Base-by-base conservation (phyloP, 1,284 basidiomycete genomes). In the Mycosarcoma maydis region DNA sequence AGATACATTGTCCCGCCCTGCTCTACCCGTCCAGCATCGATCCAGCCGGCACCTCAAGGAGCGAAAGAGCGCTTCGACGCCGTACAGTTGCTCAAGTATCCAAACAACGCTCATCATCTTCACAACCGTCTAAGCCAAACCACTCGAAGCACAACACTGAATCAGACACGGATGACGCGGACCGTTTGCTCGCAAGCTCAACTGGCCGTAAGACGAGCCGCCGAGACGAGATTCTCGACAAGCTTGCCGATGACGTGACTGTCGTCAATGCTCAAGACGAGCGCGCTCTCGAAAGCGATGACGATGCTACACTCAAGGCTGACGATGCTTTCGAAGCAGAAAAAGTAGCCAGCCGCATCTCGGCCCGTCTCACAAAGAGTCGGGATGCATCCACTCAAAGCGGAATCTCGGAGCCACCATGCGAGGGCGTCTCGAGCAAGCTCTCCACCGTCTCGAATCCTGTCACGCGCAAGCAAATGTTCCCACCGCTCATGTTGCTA, bases 401-500 rank as follows among this genome's bases (percentile, higher is more conserved):
- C 26, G 34, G 16, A 29, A 37, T 58, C 24, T 55, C 62, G 6
- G 29, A 59, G n/a, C 46, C 51, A 13, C 45, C 57, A 6, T 32
- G 39, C 24, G 64, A 67, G 13, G 68, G 51, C 9, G 57, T 53
- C 14, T 51, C 56, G 9, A 68, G 67, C 51, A 64, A 62, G 40
- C n/a, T 72, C 13, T 75, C 70, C 7, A 72, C 72, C 6, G 43
- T 26, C 40, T 49, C 57, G 3, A 55, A 65, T 22, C 74, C 69
- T 6, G 16, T 66, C 11, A 75, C 66, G 14, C 61, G 71, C 29
- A 47, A 45, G 22, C 56, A 74, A 17, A 74, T 73, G 62, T 77
- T 78, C 50, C 75, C 76, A 16, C 76, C 76, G 2, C 62, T 78
- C 34, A 75, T 75, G 75, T 61, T 78, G 8, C 67, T 78, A 36